These are phyloP conservation scores for Dalbergia oliveri DNA, from an alignment of 306 rosid species.

Conservation along the genomic window DNA sequence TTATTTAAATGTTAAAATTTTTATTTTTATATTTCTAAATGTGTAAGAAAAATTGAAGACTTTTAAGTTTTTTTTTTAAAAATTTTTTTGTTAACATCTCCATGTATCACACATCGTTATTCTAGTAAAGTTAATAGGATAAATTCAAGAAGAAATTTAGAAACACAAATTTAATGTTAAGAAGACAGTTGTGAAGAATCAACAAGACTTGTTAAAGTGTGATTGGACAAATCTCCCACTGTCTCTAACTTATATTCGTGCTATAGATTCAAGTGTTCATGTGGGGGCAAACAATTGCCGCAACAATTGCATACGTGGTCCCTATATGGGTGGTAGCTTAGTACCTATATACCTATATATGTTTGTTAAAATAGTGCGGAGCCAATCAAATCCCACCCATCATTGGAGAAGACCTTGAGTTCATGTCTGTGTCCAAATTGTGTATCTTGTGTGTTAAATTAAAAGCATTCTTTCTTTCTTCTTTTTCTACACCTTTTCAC, in stretches of 20 bases:
- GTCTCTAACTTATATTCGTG: conserved; percentile 33
- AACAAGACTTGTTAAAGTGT: conserved; percentile 41
- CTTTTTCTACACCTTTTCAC: not conserved
- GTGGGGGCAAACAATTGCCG: conserved; percentile 42
- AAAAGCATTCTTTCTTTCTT: not conserved
- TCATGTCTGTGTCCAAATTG: conserved; percentile 34
- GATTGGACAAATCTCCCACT: conserved; percentile 58
- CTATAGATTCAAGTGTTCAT: conserved; percentile 29
- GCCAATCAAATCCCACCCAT: conserved; percentile 60
- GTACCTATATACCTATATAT: conserved; percentile 36
- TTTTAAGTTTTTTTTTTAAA: too few species aligned
- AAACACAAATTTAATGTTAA: conserved; percentile 42
- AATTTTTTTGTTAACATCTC: not conserved
- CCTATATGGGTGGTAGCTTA: conserved; percentile 42
- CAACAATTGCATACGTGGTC: conserved; percentile 51
- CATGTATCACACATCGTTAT: too few species aligned
- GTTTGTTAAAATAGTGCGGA: conserved; percentile 53
- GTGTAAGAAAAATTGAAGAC: too few species aligned
- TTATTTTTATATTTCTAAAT: too few species aligned
- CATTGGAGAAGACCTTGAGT: conserved; percentile 49
- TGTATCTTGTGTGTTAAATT: not conserved
- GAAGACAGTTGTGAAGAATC: conserved; percentile 59
- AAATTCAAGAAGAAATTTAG: not conserved
- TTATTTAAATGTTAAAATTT: too few species aligned
- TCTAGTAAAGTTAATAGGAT: not conserved